Evolutionary conservation across 2,329 filamentous ascomycete genomes (phyloP).

Genomic region (Saccharata proteae): DNA sequence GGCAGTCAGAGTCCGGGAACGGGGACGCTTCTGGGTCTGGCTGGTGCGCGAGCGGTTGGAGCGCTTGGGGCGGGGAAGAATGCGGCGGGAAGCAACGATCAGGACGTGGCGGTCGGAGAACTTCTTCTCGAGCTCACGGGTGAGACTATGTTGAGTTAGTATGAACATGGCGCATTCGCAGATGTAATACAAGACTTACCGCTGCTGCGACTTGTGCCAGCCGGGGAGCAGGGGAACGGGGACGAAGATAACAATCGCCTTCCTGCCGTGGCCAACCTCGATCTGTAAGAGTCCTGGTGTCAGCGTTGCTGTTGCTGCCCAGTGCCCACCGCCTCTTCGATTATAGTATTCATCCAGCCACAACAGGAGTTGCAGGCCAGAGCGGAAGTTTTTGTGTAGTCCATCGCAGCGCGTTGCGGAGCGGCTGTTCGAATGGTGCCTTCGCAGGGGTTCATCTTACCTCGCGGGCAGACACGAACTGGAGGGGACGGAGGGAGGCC

Average conservation of each 20-base stretch:
- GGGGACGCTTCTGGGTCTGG: slow-evolving; percentile 97
- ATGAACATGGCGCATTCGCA: too few species aligned
- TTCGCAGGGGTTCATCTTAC: slow-evolving; percentile 52
- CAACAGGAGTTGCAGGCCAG: too few species aligned
- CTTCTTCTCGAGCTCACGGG: slow-evolving; percentile 99
- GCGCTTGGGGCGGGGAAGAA: slow-evolving; percentile 96
- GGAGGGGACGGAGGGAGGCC: slow-evolving; percentile 88
- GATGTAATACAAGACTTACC: slow-evolving; percentile 49
- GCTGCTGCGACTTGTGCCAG: slow-evolving; percentile 99
- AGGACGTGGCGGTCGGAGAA: slow-evolving; percentile 99
- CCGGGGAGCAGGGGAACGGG: slow-evolving; percentile 95
- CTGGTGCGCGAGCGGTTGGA: slow-evolving; percentile 91
- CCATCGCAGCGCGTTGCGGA: background rate
- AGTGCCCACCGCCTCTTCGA: slow-evolving; percentile 45
- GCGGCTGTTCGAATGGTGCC: slow-evolving; percentile 3
- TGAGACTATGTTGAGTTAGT: slow-evolving; percentile 52
- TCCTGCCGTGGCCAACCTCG: slow-evolving; percentile 99
- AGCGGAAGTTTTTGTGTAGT: background rate
- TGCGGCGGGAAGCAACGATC: slow-evolving; percentile 97
- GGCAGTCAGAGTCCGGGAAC: slow-evolving; percentile 92
- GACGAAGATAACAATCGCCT: slow-evolving; percentile 99
- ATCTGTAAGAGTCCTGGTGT: slow-evolving; percentile 61
- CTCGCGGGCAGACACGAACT: slow-evolving; percentile 98
- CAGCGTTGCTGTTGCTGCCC: slow-evolving; percentile 40
- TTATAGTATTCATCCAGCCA: slow-evolving; percentile 10